A percentile compares a stretch with the other conserved stretches of the same genome.
Conservation (phyloP, 1,284 basidiomycete species). For the Microbotryum silenes-acaulis region DNA sequence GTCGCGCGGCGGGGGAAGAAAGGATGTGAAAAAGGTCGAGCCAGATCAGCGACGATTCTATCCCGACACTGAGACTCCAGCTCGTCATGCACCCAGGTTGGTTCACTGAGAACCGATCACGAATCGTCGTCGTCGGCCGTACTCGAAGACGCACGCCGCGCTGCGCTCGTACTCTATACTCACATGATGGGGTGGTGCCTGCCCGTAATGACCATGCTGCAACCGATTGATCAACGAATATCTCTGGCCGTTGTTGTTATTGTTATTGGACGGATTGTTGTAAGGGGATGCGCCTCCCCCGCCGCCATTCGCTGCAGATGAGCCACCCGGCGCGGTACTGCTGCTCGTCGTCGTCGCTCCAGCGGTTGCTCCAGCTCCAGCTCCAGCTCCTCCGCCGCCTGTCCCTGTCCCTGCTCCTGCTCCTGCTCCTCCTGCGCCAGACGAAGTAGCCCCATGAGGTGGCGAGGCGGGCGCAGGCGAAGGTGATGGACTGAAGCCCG, state of each 20-base stretch:
- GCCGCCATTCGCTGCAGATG: background rate
- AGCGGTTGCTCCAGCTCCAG: conserved; percentile 4
- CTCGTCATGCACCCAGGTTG: background rate
- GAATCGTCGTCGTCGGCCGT: no score
- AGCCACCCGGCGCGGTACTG: background rate
- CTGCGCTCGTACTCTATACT: background rate
- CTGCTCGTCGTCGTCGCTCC: background rate
- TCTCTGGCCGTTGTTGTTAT: background rate
- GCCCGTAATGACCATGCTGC: conserved; percentile 18
- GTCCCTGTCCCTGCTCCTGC: background rate
- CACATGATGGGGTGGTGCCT: conserved; percentile 18
- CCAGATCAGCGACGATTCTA: background rate
- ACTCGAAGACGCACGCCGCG: no score
- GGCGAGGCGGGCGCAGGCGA: conserved; percentile 20
- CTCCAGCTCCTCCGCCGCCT: conserved; percentile 6
- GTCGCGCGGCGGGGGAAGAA: no score
- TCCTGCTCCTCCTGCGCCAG: conserved; percentile 3
- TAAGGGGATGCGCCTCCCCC: no score
- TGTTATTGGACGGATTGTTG: no score
- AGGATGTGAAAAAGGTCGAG: background rate
- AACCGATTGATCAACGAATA: conserved; percentile 28
- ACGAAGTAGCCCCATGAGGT: background rate
- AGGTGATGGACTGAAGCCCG: conserved; percentile 10
- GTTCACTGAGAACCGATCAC: background rate
- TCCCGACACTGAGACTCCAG: no score